A percentile compares a stretch with the other conserved stretches of the same genome.
Conservation (phyloP, 2,329 filamentous ascomycete genomes). For the Trichoderma sp. region DNA sequence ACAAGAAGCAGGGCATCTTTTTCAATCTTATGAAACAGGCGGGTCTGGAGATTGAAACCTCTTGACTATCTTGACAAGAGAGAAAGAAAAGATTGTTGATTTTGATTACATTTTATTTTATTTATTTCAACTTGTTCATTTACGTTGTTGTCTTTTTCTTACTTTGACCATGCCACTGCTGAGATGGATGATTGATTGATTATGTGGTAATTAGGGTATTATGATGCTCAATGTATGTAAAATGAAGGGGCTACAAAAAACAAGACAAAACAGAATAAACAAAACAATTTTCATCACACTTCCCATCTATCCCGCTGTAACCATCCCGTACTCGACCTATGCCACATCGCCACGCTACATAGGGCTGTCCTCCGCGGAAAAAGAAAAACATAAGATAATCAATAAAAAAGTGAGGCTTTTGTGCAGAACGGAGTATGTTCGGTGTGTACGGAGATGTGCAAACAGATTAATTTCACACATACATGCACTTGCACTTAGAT, state of each 20-base stretch:
- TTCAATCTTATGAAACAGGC: slow-evolving; percentile 90
- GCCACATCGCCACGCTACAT: neutral
- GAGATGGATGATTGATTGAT: neutral
- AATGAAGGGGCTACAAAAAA: neutral
- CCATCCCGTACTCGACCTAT: neutral
- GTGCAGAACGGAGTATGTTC: neutral
- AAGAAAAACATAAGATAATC: neutral
- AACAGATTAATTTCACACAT: neutral
- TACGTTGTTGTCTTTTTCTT: neutral
- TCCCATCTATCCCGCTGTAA: neutral
- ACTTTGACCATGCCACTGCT: neutral
- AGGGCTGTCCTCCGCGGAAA: neutral
- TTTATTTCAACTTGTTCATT: neutral
- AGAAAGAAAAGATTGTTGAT: neutral
- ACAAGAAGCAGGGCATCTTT: slow-evolving; percentile 74
- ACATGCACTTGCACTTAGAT: neutral
- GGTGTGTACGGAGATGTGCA: neutral
- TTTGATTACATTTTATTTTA: neutral
- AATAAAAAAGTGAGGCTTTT: neutral
- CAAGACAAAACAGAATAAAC: neutral
- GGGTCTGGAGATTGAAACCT: slow-evolving; percentile 58
- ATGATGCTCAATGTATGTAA: slow-evolving; percentile 11
- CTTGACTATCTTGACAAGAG: slow-evolving; percentile 16
- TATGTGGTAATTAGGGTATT: neutral
- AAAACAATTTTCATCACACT: neutral